Percentiles rank a stretch among this genome's conserved stretches.
phyloP scores from a whole-genome alignment of 805 yeast genomes.

The Candida maesae region DNA sequence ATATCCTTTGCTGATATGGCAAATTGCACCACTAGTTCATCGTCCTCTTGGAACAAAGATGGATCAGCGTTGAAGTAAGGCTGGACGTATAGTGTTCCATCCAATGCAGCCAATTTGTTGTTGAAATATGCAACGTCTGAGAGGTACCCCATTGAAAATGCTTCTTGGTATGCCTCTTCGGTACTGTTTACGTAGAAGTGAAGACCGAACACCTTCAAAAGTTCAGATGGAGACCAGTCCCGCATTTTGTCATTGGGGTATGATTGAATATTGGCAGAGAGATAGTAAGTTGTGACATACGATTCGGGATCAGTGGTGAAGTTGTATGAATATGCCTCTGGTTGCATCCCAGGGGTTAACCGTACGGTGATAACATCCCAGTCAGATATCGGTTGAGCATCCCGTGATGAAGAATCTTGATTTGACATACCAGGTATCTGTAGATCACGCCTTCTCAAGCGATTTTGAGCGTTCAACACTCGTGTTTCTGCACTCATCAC shows the following conservation, averaged over 20 bases:
- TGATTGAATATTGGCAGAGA: slow-evolving; percentile 13
- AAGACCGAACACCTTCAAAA: slow-evolving; percentile 10
- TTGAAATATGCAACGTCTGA: slow-evolving; percentile 13
- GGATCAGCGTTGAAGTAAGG: slow-evolving; percentile 10
- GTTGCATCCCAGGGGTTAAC: slow-evolving; percentile 16
- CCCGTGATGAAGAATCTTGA: too few species aligned
- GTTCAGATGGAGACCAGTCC: slow-evolving; percentile 1
- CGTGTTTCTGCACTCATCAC: neutral
- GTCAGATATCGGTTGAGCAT: slow-evolving; percentile 8
- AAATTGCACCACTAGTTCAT: slow-evolving; percentile 35
- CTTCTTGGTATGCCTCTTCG: slow-evolving; percentile 2
- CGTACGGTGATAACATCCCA: slow-evolving; percentile 15
- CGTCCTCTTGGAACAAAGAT: slow-evolving; percentile 6
- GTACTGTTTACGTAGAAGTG: slow-evolving; percentile 14
- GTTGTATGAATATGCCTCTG: slow-evolving; percentile 13
- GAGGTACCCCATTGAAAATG: slow-evolving; percentile 15
- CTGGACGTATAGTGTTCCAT: slow-evolving; percentile 9
- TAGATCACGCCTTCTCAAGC: neutral
- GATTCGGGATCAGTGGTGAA: slow-evolving; percentile 10
- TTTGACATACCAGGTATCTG: too few species aligned
- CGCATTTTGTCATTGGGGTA: slow-evolving; percentile 8
- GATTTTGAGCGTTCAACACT: neutral
- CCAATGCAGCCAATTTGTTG: slow-evolving; percentile 3
- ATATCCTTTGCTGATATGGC: slow-evolving; percentile 62
- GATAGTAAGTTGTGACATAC: slow-evolving; percentile 7